Evolutionary conservation across 805 yeast species (phyloP).

Genomic region (Metahyphopichia silvanorum): DNA sequence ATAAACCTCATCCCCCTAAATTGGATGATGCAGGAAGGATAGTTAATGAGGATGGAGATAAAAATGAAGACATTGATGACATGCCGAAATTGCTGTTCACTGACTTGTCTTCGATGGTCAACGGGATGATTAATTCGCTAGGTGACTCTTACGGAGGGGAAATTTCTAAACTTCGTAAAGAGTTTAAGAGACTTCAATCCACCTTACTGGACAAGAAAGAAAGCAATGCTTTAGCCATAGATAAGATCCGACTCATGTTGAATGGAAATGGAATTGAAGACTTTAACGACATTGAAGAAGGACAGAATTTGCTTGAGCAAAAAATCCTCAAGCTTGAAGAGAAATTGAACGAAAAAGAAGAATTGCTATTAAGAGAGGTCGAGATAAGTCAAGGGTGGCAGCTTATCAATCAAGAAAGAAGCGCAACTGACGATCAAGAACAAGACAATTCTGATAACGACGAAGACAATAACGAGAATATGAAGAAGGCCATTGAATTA

Average conservation of each 20-base stretch:
- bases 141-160: conserved; percentile 53
- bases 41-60: conserved; percentile 11
- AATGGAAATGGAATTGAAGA: conserved; percentile 26
- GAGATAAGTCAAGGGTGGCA: conserved; percentile 45
- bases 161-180: conserved; percentile 36
- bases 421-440: conserved; percentile 11
- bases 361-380: conserved; percentile 21
- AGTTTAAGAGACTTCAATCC: conserved; percentile 15
- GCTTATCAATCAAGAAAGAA: conserved; percentile 40
- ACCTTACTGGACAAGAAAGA: conserved; percentile 54
- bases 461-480: conserved; percentile 13
- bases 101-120: conserved; percentile 34
- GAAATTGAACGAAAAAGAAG: conserved; percentile 13
- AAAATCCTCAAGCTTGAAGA: conserved; percentile 12
- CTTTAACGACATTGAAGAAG: conserved; percentile 23
- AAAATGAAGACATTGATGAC: conserved; percentile 10
- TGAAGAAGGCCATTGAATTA: conserved; percentile 27
- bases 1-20: conserved; percentile 32
- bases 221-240: conserved; percentile 29
- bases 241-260: conserved; percentile 23
- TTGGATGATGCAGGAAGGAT: conserved; percentile 29
- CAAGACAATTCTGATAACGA: conserved; percentile 9
- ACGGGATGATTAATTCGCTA: conserved; percentile 46
- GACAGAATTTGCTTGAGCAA: conserved; percentile 15
- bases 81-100: conserved; percentile 20